Conservation (phyloP, 2,329 filamentous ascomycete genomes). For the Pseudogymnoascus sp. region DNA sequence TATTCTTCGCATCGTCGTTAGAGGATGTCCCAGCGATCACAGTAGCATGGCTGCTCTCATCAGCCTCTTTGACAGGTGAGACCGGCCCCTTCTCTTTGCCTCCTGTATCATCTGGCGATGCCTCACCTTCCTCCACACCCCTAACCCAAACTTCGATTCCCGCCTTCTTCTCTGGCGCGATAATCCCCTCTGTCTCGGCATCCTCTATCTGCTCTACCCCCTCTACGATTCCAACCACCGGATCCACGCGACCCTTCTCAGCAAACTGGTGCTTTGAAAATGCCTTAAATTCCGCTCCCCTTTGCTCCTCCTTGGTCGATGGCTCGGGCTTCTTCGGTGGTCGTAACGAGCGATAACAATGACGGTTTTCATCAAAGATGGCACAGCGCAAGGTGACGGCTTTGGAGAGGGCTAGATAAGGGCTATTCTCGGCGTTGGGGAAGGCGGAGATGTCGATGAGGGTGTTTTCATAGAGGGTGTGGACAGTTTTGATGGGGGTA, state of each 20-base stretch:
- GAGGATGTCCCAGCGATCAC: not conserved
- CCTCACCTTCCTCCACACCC: not conserved
- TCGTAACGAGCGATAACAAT: slow-evolving; percentile 9
- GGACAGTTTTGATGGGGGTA: slow-evolving; percentile 18
- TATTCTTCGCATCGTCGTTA: not conserved
- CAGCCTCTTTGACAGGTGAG: not conserved
- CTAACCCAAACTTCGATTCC: not conserved
- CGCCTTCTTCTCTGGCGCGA: not conserved
- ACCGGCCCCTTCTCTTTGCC: not conserved
- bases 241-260: not conserved
- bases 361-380: slow-evolving; percentile 8
- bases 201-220: not conserved
- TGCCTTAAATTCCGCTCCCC: not conserved
- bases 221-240: not conserved
- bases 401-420: slow-evolving; percentile 15
- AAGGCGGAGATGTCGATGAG: slow-evolving; percentile 18
- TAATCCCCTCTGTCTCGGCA: not conserved
- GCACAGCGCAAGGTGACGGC: slow-evolving; percentile 20
- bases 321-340: slow-evolving; percentile 13
- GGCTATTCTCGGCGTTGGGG: not conserved
- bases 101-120: not conserved
- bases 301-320: not conserved
- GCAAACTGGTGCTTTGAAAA: not conserved
- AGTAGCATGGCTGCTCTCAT: not conserved
- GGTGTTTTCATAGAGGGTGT: slow-evolving; percentile 23